Conservation (phyloP, 2,329 filamentous ascomycete species). For the Aspergillus fumigatiaffinis region DNA sequence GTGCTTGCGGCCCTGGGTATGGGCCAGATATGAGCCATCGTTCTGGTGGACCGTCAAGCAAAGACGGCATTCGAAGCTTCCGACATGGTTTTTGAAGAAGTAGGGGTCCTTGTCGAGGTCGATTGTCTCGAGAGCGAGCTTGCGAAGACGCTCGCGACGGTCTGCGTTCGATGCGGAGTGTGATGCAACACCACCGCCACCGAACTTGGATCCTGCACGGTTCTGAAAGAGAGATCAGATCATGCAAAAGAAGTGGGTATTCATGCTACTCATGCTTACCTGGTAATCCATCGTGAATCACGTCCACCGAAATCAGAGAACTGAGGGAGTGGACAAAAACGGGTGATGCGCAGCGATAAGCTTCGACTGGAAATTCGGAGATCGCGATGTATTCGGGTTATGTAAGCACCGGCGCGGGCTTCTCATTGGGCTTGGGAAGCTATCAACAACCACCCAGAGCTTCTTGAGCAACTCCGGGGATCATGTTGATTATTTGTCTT, state of each 20-base stretch:
- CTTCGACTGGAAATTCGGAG: constrained; percentile 6
- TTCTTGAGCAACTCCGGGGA: not conserved
- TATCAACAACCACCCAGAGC: constrained; percentile 6
- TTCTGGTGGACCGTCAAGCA: constrained; percentile 98
- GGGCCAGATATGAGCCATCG: constrained; percentile 96
- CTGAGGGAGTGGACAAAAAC: constrained; percentile 11
- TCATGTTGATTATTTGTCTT: not conserved
- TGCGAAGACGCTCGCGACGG: constrained; percentile 92
- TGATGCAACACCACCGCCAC: constrained; percentile 93
- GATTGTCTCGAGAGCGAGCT: constrained; percentile 97
- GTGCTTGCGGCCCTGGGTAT: constrained; percentile 98
- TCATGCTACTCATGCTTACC: constrained; percentile 26
- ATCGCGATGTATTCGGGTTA: constrained; percentile 14
- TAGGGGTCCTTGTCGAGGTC: constrained; percentile 99
- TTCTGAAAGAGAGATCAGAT: constrained; percentile 55
- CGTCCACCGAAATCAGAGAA: constrained; percentile 1
- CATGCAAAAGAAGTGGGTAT: constrained; percentile 9
- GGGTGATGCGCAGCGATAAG: constrained; percentile 1
- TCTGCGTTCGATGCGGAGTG: constrained; percentile 92
- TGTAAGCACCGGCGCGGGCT: constrained; percentile 18
- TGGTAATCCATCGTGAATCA: constrained; percentile 48
- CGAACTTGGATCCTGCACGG: constrained; percentile 94
- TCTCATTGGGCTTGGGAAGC: constrained; percentile 5
- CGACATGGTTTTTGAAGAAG: constrained; percentile 99
- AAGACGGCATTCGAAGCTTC: constrained; percentile 94